Conservation (phyloP, 352 stramenopile genomes). For the Globisporangium parvum region DNA sequence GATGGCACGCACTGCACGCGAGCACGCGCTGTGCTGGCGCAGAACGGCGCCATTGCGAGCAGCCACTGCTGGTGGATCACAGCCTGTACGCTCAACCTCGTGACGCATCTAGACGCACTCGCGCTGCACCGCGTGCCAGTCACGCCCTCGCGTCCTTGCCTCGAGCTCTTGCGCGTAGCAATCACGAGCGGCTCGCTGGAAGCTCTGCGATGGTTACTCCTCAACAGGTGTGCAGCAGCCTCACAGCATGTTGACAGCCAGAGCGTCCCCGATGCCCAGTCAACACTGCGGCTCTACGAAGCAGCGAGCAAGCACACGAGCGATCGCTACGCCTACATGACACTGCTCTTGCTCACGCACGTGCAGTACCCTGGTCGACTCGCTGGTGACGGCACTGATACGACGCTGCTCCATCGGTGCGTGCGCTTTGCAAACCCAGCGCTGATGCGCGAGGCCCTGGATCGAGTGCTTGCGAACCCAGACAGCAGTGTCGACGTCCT, state of each 20-base stretch:
- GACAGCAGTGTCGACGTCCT: constrained; percentile 17
- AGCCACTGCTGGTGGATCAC: constrained; percentile 7
- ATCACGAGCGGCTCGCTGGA: constrained; percentile 28
- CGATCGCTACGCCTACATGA: constrained; percentile 32
- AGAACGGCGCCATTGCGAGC: background rate
- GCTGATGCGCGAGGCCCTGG: constrained; percentile 12
- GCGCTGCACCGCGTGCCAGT: constrained; percentile 9
- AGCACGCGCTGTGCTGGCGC: background rate
- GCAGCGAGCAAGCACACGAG: constrained; percentile 24
- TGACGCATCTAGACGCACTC: constrained; percentile 29
- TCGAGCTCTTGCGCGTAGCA: constrained; percentile 16
- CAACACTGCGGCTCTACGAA: constrained; percentile 2
- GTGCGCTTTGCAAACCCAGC: constrained; percentile 27
- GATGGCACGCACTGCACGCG: background rate
- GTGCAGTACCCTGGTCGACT: constrained; percentile 30
- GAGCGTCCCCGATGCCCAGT: background rate
- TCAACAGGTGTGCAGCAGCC: background rate
- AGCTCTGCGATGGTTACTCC: constrained; percentile 39
- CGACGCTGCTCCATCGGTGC: constrained; percentile 46
- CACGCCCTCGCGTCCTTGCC: background rate
- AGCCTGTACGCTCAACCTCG: constrained; percentile 23
- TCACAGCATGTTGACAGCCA: background rate
- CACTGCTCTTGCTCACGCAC: constrained; percentile 27
- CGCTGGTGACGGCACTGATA: constrained; percentile 34
- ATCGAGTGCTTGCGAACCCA: constrained; percentile 33